Base-by-base conservation (phyloP, 176 grass and related monocot species). In the Bonia amplexicaulis region DNA sequence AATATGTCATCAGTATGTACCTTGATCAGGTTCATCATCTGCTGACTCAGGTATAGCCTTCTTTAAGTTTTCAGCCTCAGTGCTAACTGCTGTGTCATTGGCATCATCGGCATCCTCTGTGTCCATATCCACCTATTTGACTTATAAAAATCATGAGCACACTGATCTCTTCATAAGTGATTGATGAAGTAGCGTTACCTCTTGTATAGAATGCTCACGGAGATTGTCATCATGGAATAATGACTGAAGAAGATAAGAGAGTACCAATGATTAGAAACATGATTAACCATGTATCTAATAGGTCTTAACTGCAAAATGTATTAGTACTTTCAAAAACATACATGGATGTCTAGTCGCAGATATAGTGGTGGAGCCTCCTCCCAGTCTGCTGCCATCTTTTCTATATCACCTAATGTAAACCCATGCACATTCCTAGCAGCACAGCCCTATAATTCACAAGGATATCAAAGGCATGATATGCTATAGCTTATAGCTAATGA, bases 121-220 rank as follows among this genome's bases (percentile, higher is more conserved):
- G 66, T 98, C 96, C 96, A 98, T 98, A 48, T 98, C 93, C 80
- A 98, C 93, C 96, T 98, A 82, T 90, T 89, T 86, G 27, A 81
- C 39, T 17, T 66, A 70, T 6, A 82, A 41, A 80, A 48, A 59
- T 74, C 25, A 23, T 87, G 71, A 66, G 68, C 46, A 67, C 10
- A 12, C 26, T 23, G 5, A 82, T 74, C 35, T 45, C 33, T 44
- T 74, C 66, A 77, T 48, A 86, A 85, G 44, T 45, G 68, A 76
- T 49, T 74, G 44, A 20, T 68, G 41, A 37, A 79, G 49, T 80
- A 75, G 23, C 33, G 65, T 84, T 92, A 98, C 96, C 96, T 98
- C 96, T 90, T 95, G 82, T 91, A 98, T 98, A 79, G 91, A 90
- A 61, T 95, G 89, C 53, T 93, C 85, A 66, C 58, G 84, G 62